Evolutionary conservation across 1,284 basidiomycete species (phyloP), one percentile per base, ranked within the genome.

Genomic region (Tranzscheliella williamsii): DNA sequence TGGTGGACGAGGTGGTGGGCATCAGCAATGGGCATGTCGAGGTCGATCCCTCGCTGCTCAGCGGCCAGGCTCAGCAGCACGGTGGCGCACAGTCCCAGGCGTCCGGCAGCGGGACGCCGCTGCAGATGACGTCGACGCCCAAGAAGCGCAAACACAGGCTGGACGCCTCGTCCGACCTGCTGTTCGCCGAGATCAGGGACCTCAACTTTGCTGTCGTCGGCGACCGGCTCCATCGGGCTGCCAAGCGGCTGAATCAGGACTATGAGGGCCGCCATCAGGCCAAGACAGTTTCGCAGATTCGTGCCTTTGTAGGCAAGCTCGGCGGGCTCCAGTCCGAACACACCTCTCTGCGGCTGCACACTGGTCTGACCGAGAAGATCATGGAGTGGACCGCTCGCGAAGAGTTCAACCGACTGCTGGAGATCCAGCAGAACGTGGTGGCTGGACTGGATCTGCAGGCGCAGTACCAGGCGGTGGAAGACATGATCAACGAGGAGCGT

Each of bases 371-470:
- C n/a, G 95, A 98, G 79, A 81, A 90, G 74, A 83, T 98, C 34
- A 85, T 93, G 67, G 85, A 87, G 12, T 81, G 87, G 61, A 97
- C 93, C 2, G 83, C 85, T 45, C 38, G 60, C 18, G 89, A 94
- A 30, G 81, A 87, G 42, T 98, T 98, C 81, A 91, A 91, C 79
- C 88, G 86, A 72, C 87, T 87, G 17, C 82, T 99, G 9, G 94
- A 98, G 80, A 89, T 95, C 16, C 94, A 98, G 75, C 95, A 98
- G 78, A 97, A 97, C 78, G 83, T 96, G 22, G 84, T 98, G 13
- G 90, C 92, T 0, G 72, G 72, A 0, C 30, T 67, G 5, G 68
- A 72, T 15, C 18, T 70, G 32, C 15, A 44, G 5, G 56, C 48
- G 32, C 73, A 74, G 38, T 62, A 72, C 20, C 24, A 36, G 21